These are phyloP conservation scores for Saprolegnia diclina DNA, from an alignment of 352 stramenopile species.

Conservation along the genomic window DNA sequence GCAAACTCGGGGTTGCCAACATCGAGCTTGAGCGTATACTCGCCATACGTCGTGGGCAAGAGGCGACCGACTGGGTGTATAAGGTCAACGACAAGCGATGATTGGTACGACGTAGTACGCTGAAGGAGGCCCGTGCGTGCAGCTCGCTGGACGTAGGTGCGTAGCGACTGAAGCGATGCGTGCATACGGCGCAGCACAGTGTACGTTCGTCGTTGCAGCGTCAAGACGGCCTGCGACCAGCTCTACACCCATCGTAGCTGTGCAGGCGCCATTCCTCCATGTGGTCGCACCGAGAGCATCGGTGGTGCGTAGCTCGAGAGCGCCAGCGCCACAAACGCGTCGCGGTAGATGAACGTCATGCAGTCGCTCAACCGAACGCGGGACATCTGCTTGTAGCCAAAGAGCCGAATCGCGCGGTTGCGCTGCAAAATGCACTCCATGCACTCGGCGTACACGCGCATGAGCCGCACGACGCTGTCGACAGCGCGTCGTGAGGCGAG, in stretches of 20 bases:
- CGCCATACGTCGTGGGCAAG: slow-evolving; percentile 29
- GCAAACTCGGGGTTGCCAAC: slow-evolving; percentile 47
- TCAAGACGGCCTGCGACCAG: slow-evolving; percentile 43
- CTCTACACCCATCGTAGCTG: slow-evolving; percentile 28
- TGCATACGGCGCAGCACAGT: slow-evolving; percentile 34
- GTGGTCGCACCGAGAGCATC: slow-evolving; percentile 34
- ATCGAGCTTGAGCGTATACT: slow-evolving; percentile 64
- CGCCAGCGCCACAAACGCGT: slow-evolving; percentile 34
- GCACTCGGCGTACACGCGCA: slow-evolving; percentile 40
- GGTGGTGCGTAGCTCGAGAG: slow-evolving; percentile 44
- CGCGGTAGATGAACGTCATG: slow-evolving; percentile 13
- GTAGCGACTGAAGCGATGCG: slow-evolving; percentile 29
- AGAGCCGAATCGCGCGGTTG: slow-evolving; percentile 54
- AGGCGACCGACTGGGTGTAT: background rate
- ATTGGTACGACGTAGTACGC: slow-evolving; percentile 12
- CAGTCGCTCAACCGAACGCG: background rate
- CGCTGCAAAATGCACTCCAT: slow-evolving; percentile 37
- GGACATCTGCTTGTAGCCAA: slow-evolving; percentile 60
- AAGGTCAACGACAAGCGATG: background rate
- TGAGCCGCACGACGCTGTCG: slow-evolving; percentile 34
- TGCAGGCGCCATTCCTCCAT: background rate
- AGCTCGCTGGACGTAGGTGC: slow-evolving; percentile 36
- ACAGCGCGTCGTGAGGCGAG: slow-evolving; percentile 36
- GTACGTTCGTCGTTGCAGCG: slow-evolving; percentile 36
- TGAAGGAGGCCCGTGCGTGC: slow-evolving; percentile 43